Percentiles rank a stretch among this genome's conserved stretches.
Evolutionary conservation across 257 asterid genomes (phyloP).

Genomic region (Solanum ossicruentum): DNA sequence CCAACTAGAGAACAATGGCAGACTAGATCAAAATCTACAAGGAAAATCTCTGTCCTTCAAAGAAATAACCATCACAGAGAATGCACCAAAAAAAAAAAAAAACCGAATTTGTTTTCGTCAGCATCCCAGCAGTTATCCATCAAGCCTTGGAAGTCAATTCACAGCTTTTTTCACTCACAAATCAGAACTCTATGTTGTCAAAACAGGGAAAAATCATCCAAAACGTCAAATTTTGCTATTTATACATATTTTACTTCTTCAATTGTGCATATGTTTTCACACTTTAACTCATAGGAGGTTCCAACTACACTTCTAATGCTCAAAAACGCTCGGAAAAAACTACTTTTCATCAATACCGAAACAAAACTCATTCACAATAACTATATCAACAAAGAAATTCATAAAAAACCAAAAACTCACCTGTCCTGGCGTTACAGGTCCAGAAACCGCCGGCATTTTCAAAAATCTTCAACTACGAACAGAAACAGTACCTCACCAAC

Average conservation of each 20-base stretch:
- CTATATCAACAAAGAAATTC: not conserved
- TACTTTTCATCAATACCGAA: not conserved
- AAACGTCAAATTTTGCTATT: no score
- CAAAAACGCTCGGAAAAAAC: not conserved
- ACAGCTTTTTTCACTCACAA: not conserved
- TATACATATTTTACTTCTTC: no score
- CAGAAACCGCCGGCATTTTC: slow-evolving; percentile 57
- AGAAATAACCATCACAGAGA: not conserved
- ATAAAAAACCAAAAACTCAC: slow-evolving; percentile 10
- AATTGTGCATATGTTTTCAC: not conserved
- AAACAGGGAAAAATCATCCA: no score
- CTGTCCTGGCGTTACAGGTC: slow-evolving; percentile 66
- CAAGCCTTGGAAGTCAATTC: not conserved
- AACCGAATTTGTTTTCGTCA: not conserved
- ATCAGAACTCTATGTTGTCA: not conserved
- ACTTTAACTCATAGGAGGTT: not conserved
- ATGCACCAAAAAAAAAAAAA: not conserved
- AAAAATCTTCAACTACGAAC: not conserved
- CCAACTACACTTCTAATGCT: not conserved
- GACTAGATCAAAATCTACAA: not conserved
- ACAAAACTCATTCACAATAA: not conserved
- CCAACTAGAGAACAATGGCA: not conserved
- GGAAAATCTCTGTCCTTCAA: not conserved
- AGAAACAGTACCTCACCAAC: not conserved
- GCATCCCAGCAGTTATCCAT: not conserved